phyloP scores from a whole-genome alignment of 352 stramenopile species.

The Phytophthora capsici region DNA sequence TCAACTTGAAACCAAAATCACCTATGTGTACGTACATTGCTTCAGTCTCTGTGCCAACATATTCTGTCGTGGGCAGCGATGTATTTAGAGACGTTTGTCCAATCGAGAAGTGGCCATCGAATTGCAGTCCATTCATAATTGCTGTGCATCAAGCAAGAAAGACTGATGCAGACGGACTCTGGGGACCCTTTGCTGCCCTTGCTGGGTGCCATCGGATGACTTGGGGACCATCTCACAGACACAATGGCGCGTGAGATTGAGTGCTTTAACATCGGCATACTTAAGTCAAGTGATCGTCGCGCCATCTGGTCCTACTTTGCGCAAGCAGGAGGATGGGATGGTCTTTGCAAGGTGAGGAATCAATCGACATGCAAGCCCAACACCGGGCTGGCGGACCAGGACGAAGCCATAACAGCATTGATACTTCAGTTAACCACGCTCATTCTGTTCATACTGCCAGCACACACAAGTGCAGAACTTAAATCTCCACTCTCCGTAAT shows the following conservation, averaged over 20 bases:
- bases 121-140: neutral
- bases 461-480: too few species aligned
- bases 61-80: neutral
- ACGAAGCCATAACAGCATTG: neutral
- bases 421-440: too few species aligned
- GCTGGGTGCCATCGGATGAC: constrained; percentile 9
- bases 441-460: too few species aligned
- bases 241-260: constrained; percentile 8
- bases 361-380: constrained; percentile 30
- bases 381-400: constrained; percentile 6
- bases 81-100: constrained; percentile 22
- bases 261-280: constrained; percentile 26
- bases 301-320: constrained; percentile 35
- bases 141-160: constrained; percentile 11
- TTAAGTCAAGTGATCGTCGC: constrained; percentile 10
- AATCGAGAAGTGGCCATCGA: constrained; percentile 5
- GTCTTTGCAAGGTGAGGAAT: constrained; percentile 29
- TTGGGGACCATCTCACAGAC: constrained; percentile 24
- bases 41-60: neutral
- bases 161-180: constrained; percentile 3
- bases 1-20: neutral
- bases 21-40: neutral
- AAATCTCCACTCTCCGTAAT: too few species aligned
- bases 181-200: constrained; percentile 18
- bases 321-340: constrained; percentile 35